phyloP scores from a whole-genome alignment of 805 yeast genomes.

The Yarrowia bubula region DNA sequence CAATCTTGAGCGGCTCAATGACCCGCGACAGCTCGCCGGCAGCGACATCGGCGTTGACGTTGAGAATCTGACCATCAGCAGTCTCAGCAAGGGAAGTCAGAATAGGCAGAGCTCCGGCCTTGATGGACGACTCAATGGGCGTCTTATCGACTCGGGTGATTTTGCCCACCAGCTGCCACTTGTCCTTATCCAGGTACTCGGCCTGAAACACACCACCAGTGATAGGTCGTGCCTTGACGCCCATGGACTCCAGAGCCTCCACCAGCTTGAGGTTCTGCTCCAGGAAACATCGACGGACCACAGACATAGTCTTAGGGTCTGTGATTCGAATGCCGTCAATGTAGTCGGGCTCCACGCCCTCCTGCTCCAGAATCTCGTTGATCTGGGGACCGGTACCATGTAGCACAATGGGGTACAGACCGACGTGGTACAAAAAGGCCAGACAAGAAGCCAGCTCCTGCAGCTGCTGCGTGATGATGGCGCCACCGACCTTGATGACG shows the following conservation, averaged over 20 bases:
- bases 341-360: conserved; percentile 94
- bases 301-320: conserved; percentile 90
- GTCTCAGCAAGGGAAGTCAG: conserved; percentile 97
- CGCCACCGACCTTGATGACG: conserved; percentile 98
- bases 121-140: conserved; percentile 88
- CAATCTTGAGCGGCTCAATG: conserved; percentile 94
- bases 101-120: conserved; percentile 95
- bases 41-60: conserved; percentile 98
- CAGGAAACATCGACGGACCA: conserved; percentile 90
- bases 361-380: conserved; percentile 86
- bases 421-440: conserved; percentile 95
- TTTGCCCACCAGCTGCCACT: conserved; percentile 90
- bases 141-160: conserved; percentile 82
- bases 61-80: conserved; percentile 90
- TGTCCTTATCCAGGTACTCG: conserved; percentile 82
- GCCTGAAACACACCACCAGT: conserved; percentile 97
- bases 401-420: conserved; percentile 91
- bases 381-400: conserved; percentile 99
- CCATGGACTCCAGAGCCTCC: conserved; percentile 92
- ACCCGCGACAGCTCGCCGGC: conserved; percentile 98
- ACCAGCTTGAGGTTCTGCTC: conserved; percentile 94
- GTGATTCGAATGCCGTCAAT: conserved; percentile 96
- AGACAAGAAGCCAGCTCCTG: conserved; percentile 92
- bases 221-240: conserved; percentile 97
- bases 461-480: conserved; percentile 91